Conservation (phyloP, 1,284 basidiomycete genomes). For the Peniophora sp. region DNA sequence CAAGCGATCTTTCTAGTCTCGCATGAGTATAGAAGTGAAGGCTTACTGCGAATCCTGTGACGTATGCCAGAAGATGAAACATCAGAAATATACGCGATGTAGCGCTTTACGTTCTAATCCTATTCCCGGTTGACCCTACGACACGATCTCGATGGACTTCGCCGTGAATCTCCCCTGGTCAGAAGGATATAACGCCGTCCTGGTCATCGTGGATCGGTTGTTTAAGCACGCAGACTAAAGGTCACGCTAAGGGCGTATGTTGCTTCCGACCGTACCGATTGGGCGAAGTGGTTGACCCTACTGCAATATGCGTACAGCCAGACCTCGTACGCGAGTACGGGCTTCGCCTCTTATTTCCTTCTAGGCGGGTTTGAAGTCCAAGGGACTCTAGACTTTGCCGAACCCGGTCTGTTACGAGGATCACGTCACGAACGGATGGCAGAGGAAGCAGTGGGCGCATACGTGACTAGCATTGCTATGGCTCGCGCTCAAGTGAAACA, state of each 20-base stretch:
- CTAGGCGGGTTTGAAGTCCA: no score
- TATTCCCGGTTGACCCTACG: constrained; percentile 1
- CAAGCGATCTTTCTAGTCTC: not conserved
- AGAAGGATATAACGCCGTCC: constrained; percentile 2
- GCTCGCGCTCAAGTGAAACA: constrained; percentile 2
- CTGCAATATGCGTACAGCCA: not conserved
- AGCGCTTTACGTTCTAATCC: not conserved
- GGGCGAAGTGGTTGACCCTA: not conserved
- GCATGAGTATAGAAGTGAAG: not conserved
- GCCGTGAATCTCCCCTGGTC: not conserved
- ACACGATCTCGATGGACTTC: not conserved
- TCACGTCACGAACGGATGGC: no score
- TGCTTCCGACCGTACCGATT: not conserved
- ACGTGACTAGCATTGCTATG: not conserved
- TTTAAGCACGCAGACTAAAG: constrained; percentile 12
- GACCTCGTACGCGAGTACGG: no score
- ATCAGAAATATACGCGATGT: not conserved
- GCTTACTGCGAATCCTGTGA: not conserved
- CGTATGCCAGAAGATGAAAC: not conserved
- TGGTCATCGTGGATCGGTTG: constrained; percentile 1
- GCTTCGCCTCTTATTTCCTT: no score
- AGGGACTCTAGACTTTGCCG: no score
- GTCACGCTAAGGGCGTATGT: not conserved
- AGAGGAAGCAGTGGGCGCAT: no score
- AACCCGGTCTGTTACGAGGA: no score